A percentile compares a stretch with the other conserved stretches of the same genome.
phyloP scores from a whole-genome alignment of 129 eudicot genomes.

The Artemisia argyi region DNA sequence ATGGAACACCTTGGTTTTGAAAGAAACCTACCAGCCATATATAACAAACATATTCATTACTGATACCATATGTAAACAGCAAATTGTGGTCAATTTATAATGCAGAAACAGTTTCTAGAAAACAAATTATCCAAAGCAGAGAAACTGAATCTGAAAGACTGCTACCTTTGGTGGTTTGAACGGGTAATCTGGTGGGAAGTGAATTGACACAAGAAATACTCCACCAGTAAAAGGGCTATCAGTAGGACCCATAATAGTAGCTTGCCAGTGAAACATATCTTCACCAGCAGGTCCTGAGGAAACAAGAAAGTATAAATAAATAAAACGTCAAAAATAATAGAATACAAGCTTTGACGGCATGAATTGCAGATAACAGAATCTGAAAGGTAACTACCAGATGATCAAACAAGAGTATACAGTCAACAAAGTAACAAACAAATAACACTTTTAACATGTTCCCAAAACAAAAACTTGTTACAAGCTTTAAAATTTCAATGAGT shows the following conservation, averaged over 20 bases:
- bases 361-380: neutral
- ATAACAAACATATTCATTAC: neutral
- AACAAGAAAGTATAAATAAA: neutral
- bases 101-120: neutral
- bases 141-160: neutral
- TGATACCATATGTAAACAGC: neutral
- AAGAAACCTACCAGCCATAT: slow-evolving; percentile 55
- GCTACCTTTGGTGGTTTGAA: slow-evolving; percentile 85
- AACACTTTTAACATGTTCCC: neutral
- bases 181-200: slow-evolving; percentile 86
- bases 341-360: neutral
- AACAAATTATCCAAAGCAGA: neutral
- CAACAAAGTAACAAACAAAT: neutral
- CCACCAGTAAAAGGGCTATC: slow-evolving; percentile 86
- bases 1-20: slow-evolving; percentile 73
- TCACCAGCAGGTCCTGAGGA: slow-evolving; percentile 73
- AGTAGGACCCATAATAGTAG: slow-evolving; percentile 80
- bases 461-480: no score
- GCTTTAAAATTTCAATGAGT: no score
- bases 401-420: neutral
- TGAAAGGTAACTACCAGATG: neutral
- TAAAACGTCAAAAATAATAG: neutral
- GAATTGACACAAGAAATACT: slow-evolving; percentile 66
- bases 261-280: slow-evolving; percentile 93
- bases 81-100: neutral